Evolutionary conservation across 2,329 filamentous ascomycete genomes (phyloP).

Genomic region (Sporothrix variecibatus): DNA sequence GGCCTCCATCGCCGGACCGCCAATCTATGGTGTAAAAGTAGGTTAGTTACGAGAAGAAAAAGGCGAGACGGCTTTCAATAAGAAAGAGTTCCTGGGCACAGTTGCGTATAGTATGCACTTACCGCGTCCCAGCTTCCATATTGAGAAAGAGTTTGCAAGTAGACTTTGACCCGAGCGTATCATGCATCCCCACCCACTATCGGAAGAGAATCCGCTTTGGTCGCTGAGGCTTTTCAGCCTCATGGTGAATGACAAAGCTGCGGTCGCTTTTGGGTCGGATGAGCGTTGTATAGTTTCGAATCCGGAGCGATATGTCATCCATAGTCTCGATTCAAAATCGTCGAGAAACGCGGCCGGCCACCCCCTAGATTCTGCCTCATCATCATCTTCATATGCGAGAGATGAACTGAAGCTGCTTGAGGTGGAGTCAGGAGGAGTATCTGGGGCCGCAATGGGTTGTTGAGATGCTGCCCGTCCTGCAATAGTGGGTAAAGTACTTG

Average conservation of each 20-base stretch:
- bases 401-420: constrained; percentile 56
- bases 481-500: constrained; percentile 22
- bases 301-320: constrained; percentile 93
- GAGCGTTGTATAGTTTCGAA: constrained; percentile 83
- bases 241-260: constrained; percentile 78
- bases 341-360: constrained; percentile 87
- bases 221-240: constrained; percentile 79
- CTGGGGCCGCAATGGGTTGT: constrained; percentile 35
- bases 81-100: too few species aligned
- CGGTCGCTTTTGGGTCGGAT: constrained; percentile 67
- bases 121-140: constrained; percentile 78
- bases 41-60: not conserved
- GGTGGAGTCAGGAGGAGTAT: constrained; percentile 52
- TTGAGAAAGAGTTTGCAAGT: constrained; percentile 78
- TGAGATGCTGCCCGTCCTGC: constrained; percentile 21
- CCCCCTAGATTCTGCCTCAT: constrained; percentile 48
- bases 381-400: constrained; percentile 50
- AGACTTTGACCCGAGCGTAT: constrained; percentile 94
- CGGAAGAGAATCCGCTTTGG: constrained; percentile 79
- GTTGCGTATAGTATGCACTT: constrained; percentile 34
- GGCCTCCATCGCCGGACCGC: constrained; percentile 62
- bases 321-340: constrained; percentile 89
- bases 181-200: constrained; percentile 99
- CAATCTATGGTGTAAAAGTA: constrained; percentile 57
- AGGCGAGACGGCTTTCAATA: not conserved